Evolutionary conservation across 2,329 filamentous ascomycete genomes (phyloP), one percentile per base, ranked within the genome.

Genomic region (Neopestalotiopsis rosae): DNA sequence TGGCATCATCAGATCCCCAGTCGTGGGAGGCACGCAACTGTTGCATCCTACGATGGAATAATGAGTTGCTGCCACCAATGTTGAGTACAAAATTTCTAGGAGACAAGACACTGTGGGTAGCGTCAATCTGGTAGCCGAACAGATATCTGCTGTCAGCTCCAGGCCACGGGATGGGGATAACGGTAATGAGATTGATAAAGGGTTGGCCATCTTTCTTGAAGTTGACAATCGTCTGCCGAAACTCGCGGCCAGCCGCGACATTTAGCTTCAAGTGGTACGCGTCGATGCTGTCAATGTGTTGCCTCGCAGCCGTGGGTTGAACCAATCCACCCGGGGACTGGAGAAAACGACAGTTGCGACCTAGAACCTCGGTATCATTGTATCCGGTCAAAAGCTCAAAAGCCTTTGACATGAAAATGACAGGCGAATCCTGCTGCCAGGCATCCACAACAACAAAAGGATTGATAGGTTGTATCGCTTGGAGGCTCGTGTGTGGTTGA

Each of bases 371-470:
- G 76, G 94, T 90, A 71, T 91, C 91, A 69, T 88, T 94, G 79
- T 97, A 97, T 42, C 94, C 94, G 0, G 94, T 97, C 67, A 97
- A 84, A n/a, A 94, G 91, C 77, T 97, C 93, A 76, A 97, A 97
- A 73, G 95, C 95, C 70, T 97, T 93, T 1, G 94, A 97, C 69
- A 94, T 94, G 78, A 97, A 97, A 17, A 97, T 90, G 71, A 97
- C 97, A 0, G 94, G 94, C 70, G 91, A 90, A 80, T 97, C 94
- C 72, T 94, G 90, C 79, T 91, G 88, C 24, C 90, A 89, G 14
- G 94, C 89, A 78, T 97, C 94, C 79, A 94, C 97, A 6, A 97
- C 93, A 32, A 97, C 93, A 79, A 97, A 97, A 1, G 94, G 93
- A 77, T 94, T 97, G 0, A 94, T 97, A 81, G 97, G 86, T 78